These are phyloP conservation scores for Elongisporangium senticosum DNA, from an alignment of 352 stramenopile species.

Conservation along the genomic window DNA sequence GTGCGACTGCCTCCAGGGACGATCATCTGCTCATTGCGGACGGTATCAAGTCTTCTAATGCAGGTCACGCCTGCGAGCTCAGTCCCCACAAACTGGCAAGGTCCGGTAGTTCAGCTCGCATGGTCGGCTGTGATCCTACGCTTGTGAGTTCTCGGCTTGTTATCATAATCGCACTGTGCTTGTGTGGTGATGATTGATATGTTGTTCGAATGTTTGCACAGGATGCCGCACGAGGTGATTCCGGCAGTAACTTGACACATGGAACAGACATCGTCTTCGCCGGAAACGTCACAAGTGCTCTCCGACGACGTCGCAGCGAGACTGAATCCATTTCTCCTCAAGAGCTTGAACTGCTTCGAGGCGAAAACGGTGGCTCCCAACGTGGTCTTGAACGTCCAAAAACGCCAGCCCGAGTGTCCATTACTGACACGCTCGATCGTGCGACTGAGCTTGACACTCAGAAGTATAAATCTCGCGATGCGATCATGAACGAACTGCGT, in stretches of 20 bases:
- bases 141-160: slow-evolving; percentile 5
- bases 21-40: slow-evolving; percentile 11
- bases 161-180: background rate
- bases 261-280: slow-evolving; percentile 85
- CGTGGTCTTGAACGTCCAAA: slow-evolving; percentile 31
- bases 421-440: slow-evolving; percentile 74
- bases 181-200: background rate
- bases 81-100: slow-evolving; percentile 23
- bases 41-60: slow-evolving; percentile 12
- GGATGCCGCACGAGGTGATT: slow-evolving; percentile 26
- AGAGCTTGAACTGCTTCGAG: background rate
- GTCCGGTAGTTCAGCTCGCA: slow-evolving; percentile 17
- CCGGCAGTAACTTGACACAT: slow-evolving; percentile 81
- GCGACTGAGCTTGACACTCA: slow-evolving; percentile 55
- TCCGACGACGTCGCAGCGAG: slow-evolving; percentile 67
- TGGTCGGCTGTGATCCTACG: slow-evolving; percentile 6
- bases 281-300: slow-evolving; percentile 80
- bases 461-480: slow-evolving; percentile 54
- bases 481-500: slow-evolving; percentile 59
- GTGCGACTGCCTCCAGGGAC: slow-evolving; percentile 2
- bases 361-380: background rate
- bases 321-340: slow-evolving; percentile 26
- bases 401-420: slow-evolving; percentile 61
- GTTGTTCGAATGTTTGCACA: background rate
- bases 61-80: slow-evolving; percentile 6